Conservation (phyloP, 2,329 filamentous ascomycete genomes). For the Orbilia oligospora region DNA sequence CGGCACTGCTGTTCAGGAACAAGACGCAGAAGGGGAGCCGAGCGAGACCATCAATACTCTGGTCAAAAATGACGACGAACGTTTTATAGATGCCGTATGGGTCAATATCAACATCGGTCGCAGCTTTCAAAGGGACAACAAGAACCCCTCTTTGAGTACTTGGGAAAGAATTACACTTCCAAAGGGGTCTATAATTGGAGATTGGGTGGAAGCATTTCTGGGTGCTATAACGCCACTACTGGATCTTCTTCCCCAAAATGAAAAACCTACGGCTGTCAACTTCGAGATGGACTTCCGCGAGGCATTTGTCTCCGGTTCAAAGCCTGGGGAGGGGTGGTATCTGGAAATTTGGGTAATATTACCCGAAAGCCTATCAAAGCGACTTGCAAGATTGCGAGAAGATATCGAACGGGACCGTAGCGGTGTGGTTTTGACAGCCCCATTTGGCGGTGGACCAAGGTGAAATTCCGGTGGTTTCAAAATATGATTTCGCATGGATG, state of each 20-base stretch:
- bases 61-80: background rate
- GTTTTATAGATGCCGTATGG: background rate
- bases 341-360: slow-evolving; percentile 1
- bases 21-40: background rate
- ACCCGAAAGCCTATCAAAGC: background rate
- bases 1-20: background rate
- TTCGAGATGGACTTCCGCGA: slow-evolving; percentile 11
- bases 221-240: background rate
- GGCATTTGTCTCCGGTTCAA: background rate
- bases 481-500: no score
- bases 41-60: background rate
- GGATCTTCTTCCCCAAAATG: background rate
- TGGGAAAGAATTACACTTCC: slow-evolving; percentile 10
- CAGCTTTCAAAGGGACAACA: background rate
- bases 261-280: background rate
- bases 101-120: background rate
- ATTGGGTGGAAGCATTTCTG: slow-evolving; percentile 5
- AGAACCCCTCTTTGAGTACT: background rate
- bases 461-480: no score
- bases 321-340: slow-evolving; percentile 10
- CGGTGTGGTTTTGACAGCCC: background rate
- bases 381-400: background rate
- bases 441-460: background rate
- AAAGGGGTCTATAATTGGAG: background rate
- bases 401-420: background rate